Percentiles rank a stretch among this genome's conserved stretches.
These are phyloP conservation scores for Wallemia hederae DNA, from an alignment of 1,284 basidiomycete species.

Conservation along the genomic window DNA sequence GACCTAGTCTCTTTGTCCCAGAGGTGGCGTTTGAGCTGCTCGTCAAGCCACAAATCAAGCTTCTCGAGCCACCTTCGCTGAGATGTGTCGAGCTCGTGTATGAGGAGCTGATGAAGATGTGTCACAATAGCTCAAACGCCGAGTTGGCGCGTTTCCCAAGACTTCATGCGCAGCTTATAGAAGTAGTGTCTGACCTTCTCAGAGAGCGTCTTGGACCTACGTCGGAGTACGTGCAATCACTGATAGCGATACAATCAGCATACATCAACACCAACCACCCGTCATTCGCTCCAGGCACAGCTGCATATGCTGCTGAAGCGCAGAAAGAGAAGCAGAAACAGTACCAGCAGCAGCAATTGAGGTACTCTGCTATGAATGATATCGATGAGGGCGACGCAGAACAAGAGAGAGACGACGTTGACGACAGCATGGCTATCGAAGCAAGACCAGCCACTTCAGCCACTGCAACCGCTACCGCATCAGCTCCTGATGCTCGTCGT, in stretches of 20 bases:
- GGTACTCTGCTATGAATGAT: background rate
- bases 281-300: constrained; percentile 44
- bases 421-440: constrained; percentile 10
- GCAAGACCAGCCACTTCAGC: constrained; percentile 12
- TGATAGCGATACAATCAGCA: constrained; percentile 90
- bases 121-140: constrained; percentile 54
- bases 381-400: constrained; percentile 14
- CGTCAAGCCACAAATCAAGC: constrained; percentile 95
- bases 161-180: constrained; percentile 74
- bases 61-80: constrained; percentile 72
- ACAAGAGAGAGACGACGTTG: constrained; percentile 11
- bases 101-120: constrained; percentile 97
- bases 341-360: constrained; percentile 1
- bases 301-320: constrained; percentile 18
- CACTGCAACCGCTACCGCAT: constrained; percentile 16
- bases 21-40: constrained; percentile 91
- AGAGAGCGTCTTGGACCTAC: constrained; percentile 87
- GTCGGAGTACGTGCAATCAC: constrained; percentile 75
- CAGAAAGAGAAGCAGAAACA: constrained; percentile 12
- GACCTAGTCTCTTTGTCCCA: constrained; percentile 86
- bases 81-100: constrained; percentile 95
- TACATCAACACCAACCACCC: constrained; percentile 99
- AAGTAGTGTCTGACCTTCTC: constrained; percentile 86
- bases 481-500: background rate
- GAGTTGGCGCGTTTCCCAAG: constrained; percentile 92